phyloP scores from a whole-genome alignment of 257 asterid species.

The Forsythia viridissima region DNA sequence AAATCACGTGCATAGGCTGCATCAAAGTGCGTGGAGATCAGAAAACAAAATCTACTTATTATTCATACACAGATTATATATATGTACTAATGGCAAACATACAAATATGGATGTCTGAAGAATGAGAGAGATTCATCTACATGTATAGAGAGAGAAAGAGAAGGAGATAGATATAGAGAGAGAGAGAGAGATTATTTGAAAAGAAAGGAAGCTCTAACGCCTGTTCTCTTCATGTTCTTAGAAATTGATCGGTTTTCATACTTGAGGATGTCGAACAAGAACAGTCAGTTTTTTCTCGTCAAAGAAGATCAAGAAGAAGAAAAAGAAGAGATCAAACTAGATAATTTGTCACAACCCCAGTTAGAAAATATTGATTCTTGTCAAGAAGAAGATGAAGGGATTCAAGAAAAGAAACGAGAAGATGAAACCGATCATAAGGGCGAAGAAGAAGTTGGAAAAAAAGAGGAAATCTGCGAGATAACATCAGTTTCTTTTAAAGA shows the following conservation, averaged over 20 bases:
- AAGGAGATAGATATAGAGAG: neutral
- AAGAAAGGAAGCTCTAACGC: neutral
- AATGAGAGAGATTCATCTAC: neutral
- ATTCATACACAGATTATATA: neutral
- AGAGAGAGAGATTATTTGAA: constrained; percentile 6
- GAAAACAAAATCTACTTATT: neutral
- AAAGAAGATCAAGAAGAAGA: constrained; percentile 15
- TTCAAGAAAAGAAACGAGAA: neutral
- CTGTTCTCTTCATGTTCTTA: constrained; percentile 7
- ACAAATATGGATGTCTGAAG: neutral
- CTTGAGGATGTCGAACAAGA: neutral
- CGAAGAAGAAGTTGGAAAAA: neutral
- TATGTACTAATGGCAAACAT: neutral
- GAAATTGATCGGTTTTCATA: constrained; percentile 2
- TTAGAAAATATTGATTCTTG: constrained; percentile 1
- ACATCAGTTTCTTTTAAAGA: neutral
- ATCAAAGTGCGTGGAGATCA: constrained; percentile 26
- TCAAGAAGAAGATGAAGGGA: neutral
- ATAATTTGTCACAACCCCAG: neutral
- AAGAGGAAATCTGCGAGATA: no score
- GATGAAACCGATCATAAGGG: neutral
- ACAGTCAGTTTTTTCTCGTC: no score
- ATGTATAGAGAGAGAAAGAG: no score
- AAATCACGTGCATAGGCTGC: constrained; percentile 17
- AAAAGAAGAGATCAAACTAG: constrained; percentile 9